Percentiles rank a stretch among this genome's conserved stretches.
Evolutionary conservation across 1,139 yeast genomes (phyloP).

Genomic region (Chernovozyma aurita): DNA sequence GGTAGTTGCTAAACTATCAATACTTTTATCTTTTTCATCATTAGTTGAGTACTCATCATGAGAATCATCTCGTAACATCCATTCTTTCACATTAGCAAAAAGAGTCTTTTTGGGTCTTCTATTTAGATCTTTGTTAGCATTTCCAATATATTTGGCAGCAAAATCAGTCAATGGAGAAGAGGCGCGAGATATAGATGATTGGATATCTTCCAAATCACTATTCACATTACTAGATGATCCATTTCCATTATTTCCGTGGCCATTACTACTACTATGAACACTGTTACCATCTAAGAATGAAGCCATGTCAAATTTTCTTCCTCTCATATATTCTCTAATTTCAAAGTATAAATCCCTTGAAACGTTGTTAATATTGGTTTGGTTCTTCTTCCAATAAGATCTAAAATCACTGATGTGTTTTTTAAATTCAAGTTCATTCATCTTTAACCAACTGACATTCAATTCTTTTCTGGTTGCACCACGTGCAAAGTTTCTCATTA

Average conservation of each 20-base stretch:
- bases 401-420: conserved; percentile 87
- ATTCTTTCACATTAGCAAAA: conserved; percentile 60
- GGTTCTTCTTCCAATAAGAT: conserved; percentile 74
- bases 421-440: conserved; percentile 90
- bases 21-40: conserved; percentile 1
- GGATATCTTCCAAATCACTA: conserved; percentile 29
- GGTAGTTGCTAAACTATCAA: background rate
- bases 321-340: conserved; percentile 67
- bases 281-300: conserved; percentile 24
- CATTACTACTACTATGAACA: conserved; percentile 7
- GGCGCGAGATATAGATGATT: conserved; percentile 15
- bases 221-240: conserved; percentile 6
- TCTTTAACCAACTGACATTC: conserved; percentile 95
- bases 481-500: conserved; percentile 94
- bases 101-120: conserved; percentile 33
- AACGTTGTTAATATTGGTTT: conserved; percentile 63
- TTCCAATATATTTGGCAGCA: conserved; percentile 58
- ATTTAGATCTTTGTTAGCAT: conserved; percentile 45
- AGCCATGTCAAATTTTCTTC: conserved; percentile 41
- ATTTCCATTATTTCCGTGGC: conserved; percentile 8
- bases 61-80: conserved; percentile 47
- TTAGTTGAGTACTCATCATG: conserved; percentile 15
- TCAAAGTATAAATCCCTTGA: conserved; percentile 82
- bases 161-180: conserved; percentile 56
- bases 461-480: conserved; percentile 96